These are phyloP conservation scores for Amauroascus niger DNA, from an alignment of 2,329 filamentous ascomycete species.

Conservation along the genomic window DNA sequence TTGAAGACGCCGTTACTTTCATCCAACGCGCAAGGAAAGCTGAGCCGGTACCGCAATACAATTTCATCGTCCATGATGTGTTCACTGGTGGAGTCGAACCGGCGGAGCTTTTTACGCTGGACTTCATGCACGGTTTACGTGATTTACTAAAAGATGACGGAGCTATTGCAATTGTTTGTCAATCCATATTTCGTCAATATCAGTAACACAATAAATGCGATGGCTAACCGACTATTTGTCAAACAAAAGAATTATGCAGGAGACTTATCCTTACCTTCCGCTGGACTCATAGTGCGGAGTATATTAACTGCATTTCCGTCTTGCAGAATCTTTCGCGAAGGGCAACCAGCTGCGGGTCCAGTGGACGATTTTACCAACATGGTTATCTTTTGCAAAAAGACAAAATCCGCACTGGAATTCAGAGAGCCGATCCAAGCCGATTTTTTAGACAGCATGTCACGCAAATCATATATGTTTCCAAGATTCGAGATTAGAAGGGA, in stretches of 20 bases:
- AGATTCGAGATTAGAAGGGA: constrained; percentile 54
- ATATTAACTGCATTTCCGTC: constrained; percentile 74
- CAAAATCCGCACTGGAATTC: constrained; percentile 50
- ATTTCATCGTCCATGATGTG: constrained; percentile 95
- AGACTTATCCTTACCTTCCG: constrained; percentile 66
- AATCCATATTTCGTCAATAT: background rate
- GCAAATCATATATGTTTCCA: constrained; percentile 62
- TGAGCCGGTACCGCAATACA: constrained; percentile 48
- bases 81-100: constrained; percentile 96
- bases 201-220: background rate
- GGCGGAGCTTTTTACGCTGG: constrained; percentile 71
- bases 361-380: constrained; percentile 81
- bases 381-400: constrained; percentile 84
- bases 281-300: constrained; percentile 70
- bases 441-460: constrained; percentile 59
- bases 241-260: constrained; percentile 76
- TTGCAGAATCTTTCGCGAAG: constrained; percentile 84
- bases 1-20: constrained; percentile 72
- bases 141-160: constrained; percentile 66
- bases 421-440: constrained; percentile 56
- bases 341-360: constrained; percentile 44
- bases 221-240: constrained; percentile 12
- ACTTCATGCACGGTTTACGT: constrained; percentile 66
- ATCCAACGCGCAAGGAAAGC: constrained; percentile 43
- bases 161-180: constrained; percentile 72